phyloP scores from a whole-genome alignment of 441 rosid genomes.

The Raphanus hybrid region DNA sequence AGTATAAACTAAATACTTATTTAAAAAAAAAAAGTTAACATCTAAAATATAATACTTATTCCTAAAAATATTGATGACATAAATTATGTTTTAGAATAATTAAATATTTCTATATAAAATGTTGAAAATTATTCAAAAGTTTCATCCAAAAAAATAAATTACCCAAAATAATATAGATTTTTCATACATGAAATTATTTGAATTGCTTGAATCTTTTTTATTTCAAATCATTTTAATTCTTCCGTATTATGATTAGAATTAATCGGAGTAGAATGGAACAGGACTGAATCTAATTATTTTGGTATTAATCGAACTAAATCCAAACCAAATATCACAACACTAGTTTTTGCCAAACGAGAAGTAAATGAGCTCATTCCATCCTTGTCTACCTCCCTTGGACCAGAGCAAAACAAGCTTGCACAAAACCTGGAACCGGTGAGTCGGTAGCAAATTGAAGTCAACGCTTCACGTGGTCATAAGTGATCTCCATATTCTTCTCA shows the following conservation, averaged over 20 bases:
- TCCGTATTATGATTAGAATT: neutral
- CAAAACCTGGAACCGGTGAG: neutral
- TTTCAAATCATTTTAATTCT: neutral
- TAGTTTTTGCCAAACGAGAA: neutral
- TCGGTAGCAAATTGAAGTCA: slow-evolving; percentile 20
- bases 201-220: neutral
- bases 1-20: no score
- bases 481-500: slow-evolving; percentile 17
- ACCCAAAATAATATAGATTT: neutral
- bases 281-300: neutral
- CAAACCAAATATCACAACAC: neutral
- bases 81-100: no score
- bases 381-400: neutral
- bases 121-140: neutral
- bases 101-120: neutral
- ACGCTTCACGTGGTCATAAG: slow-evolving; percentile 34
- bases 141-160: neutral
- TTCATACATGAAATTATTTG: neutral
- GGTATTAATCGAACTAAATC: neutral
- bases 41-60: no score
- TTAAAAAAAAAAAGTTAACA: no score
- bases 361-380: neutral
- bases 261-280: neutral
- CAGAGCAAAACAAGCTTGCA: neutral
- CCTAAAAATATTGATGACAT: no score